Conservation (phyloP, 805 yeast species). For the Candida hungchunana region DNA sequence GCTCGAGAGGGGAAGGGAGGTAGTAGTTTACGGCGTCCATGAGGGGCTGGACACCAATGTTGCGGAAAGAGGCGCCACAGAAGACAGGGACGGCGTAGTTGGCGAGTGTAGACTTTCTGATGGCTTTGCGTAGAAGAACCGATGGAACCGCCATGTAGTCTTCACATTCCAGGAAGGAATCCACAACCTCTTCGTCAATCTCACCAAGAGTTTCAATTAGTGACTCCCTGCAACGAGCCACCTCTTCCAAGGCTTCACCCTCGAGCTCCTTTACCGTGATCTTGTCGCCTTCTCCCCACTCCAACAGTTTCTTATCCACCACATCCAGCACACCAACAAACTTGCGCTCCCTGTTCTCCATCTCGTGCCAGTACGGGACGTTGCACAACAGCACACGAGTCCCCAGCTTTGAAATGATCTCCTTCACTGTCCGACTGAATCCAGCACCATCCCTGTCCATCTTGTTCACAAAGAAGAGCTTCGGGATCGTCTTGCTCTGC, state of each 20-base stretch:
- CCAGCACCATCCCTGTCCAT: slow-evolving; percentile 98
- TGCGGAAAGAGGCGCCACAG: slow-evolving; percentile 90
- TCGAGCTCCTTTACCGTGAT: slow-evolving; percentile 45
- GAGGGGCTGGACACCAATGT: slow-evolving; percentile 93
- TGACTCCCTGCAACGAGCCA: slow-evolving; percentile 60
- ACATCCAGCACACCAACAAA: slow-evolving; percentile 79
- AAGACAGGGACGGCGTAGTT: slow-evolving; percentile 69
- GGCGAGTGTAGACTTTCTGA: slow-evolving; percentile 58
- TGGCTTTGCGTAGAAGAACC: slow-evolving; percentile 48
- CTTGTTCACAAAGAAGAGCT: slow-evolving; percentile 79
- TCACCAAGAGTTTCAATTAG: slow-evolving; percentile 83
- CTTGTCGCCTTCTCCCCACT: slow-evolving; percentile 45
- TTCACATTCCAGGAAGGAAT: slow-evolving; percentile 71
- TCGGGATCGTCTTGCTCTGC: slow-evolving; percentile 77
- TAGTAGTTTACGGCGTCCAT: slow-evolving; percentile 76
- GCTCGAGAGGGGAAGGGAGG: slow-evolving; percentile 79
- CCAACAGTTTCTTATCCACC: slow-evolving; percentile 52
- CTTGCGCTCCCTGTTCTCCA: slow-evolving; percentile 31
- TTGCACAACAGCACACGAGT: slow-evolving; percentile 74
- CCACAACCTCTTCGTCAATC: slow-evolving; percentile 71
- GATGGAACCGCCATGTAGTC: slow-evolving; percentile 66
- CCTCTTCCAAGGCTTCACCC: slow-evolving; percentile 42
- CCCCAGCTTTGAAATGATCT: slow-evolving; percentile 68
- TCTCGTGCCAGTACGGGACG: slow-evolving; percentile 63
- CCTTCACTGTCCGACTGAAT: slow-evolving; percentile 82